Evolutionary conservation across 768 basidiomycete genomes (phyloP), one percentile per base, ranked within the genome.

Genomic region (Nevesoporus exiguus): DNA sequence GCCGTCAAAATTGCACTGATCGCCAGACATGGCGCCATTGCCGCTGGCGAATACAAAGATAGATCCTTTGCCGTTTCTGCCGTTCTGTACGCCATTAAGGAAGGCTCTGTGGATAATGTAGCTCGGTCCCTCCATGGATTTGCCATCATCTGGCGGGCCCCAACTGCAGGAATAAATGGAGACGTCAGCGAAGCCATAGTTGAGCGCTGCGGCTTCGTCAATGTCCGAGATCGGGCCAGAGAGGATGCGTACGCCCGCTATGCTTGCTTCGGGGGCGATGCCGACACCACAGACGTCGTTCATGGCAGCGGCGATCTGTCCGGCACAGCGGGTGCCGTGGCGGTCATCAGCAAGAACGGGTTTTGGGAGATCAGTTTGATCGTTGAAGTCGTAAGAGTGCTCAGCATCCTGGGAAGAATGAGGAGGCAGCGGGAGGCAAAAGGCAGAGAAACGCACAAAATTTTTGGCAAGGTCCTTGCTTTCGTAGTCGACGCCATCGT

Each of bases 1-100:
- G 7, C 97, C 97, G 61, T 98, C 96, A 66, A 99, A 98, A 69
- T 99, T 99, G 77, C 97, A 99, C 70, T 98, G 96, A 66, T 99
- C 97, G 17, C 89, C 92, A 51, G 80, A 79, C 8, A 80, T 80
- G 29, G 93, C 97, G 8, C 97, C 97, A 66, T 99, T 99, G 0
- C 97, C 97, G 50, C 92, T 94, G 5, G 97, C 97, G 65, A 98
- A 99, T 25, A 99, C 97, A 60, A 90, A 98, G 56, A 99, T 78
- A 30, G 90, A 93, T 1, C 97, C 97, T 65, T 90, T 93, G 22
- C 94, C 93, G 25, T 73, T 79, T 42, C 97, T 83, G 2, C 97
- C 97, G 31, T 90, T 86, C 69, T 90, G 87, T 36, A 98, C 83
- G 19, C 97, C 97, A 60, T 98, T 96, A 24, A 98, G 75, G 60